These are phyloP conservation scores for Hamamelis virginiana DNA, from an alignment of 164 flowering plant species.

Conservation along the genomic window DNA sequence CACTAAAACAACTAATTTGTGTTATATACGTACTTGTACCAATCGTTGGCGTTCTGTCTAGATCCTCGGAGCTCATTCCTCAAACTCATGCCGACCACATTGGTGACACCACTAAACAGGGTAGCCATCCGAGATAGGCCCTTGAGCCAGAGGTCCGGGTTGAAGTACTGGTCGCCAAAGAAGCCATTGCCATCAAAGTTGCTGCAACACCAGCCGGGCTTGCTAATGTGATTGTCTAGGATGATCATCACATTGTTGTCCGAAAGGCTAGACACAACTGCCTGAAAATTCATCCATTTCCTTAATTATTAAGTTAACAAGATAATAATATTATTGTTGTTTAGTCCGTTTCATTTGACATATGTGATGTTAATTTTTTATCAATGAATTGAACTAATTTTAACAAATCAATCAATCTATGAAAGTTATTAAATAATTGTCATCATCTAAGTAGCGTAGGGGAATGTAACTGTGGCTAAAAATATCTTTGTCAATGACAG, in stretches of 20 bases:
- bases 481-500: too few species aligned
- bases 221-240: conserved; percentile 81
- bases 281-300: conserved; percentile 33
- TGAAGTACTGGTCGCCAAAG: conserved; percentile 73
- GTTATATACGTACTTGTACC: conserved; percentile 65
- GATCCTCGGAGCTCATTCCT: conserved; percentile 91
- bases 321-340: too few species aligned
- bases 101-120: conserved; percentile 43
- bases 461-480: too few species aligned
- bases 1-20: too few species aligned
- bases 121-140: conserved; percentile 71
- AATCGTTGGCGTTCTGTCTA: conserved; percentile 52
- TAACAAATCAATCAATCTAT: too few species aligned
- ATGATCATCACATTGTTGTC: conserved; percentile 71
- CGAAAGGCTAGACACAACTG: conserved; percentile 63
- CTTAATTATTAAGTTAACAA: not conserved
- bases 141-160: conserved; percentile 63
- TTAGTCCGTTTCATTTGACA: too few species aligned
- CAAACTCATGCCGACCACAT: conserved; percentile 85
- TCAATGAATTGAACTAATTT: too few species aligned
- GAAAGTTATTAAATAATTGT: too few species aligned
- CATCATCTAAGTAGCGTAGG: too few species aligned
- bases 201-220: conserved; percentile 92
- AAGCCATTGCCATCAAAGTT: conserved; percentile 76
- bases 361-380: too few species aligned